Base-by-base conservation (phyloP, 495 filamentous ascomycete species). In the Podospora sp. region DNA sequence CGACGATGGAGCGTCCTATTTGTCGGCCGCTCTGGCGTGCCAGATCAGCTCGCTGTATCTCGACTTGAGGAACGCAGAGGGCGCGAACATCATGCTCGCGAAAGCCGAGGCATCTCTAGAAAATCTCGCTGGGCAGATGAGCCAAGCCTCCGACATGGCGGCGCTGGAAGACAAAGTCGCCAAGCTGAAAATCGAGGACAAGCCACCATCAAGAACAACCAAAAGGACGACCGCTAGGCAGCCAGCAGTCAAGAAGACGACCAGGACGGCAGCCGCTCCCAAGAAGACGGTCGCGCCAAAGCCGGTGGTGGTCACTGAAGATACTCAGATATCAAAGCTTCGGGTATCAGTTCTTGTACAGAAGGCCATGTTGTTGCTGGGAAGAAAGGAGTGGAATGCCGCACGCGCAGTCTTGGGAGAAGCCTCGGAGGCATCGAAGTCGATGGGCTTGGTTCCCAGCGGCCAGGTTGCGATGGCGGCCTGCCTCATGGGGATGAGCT, bases 321-420 rank as follows among this genome's bases (percentile, higher is more conserved):
- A 91, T 35, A 79, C 81, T 8, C 81, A 85, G 58, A 72, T 93
- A 9, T 70, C 84, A 18, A 84, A 84, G 46, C 72, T 92, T 22
- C 84, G 84, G 65, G 86, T 85, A 24, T 82, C 86, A 11, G 80
- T 95, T 21, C 76, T 92, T 16, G 84, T 87, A 6, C 86, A 87
- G 53, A 90, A 89, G 72, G 90, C 90, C 1, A 78, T 80, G 50
- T 84, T 82, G 26, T 72, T 86, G 69, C 84, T 84, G 57, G 81
- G 69, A 72, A 84, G 72, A 77, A 88, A 82, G 72, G 85, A 83
- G 75, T 89, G 81, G 76, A 72, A 78, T 0, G 73, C 81, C 40
- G 90, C 88, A 3, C 72, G 82, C 26, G 70, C 78, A 4, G 72
- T 85, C 12, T 79, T 93, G 9, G 70, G 78, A 36, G 80, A 83